phyloP scores from a whole-genome alignment of 768 basidiomycete species.

The Macrocybe gigantea region DNA sequence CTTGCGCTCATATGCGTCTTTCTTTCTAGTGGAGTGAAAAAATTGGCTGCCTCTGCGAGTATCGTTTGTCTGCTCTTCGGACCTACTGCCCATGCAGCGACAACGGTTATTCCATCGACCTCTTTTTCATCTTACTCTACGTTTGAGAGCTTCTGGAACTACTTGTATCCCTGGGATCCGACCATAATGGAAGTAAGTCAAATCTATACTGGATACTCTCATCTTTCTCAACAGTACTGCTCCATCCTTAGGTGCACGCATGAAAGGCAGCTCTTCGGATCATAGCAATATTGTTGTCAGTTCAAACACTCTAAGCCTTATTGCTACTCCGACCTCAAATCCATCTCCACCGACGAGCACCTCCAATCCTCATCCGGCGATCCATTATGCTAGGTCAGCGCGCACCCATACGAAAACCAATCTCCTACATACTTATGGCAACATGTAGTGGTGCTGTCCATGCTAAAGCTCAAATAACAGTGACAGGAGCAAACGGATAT shows the following conservation, averaged over 20 bases:
- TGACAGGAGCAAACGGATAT: constrained; percentile 27
- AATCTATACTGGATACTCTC: not conserved
- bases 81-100: constrained; percentile 18
- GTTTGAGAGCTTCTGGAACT: constrained; percentile 34
- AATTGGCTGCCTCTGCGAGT: constrained; percentile 4
- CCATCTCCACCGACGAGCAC: constrained; percentile 32
- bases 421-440: not conserved
- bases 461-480: constrained; percentile 35
- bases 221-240: not conserved
- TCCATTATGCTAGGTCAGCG: constrained; percentile 33
- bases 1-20: not conserved
- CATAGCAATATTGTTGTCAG: constrained; percentile 32
- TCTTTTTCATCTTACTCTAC: constrained; percentile 33
- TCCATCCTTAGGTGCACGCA: constrained; percentile 28
- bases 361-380: constrained; percentile 34
- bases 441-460: constrained; percentile 29
- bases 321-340: constrained; percentile 34
- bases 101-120: constrained; percentile 32
- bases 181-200: constrained; percentile 37
- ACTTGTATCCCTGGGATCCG: constrained; percentile 41
- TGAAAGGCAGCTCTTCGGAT: constrained; percentile 34
- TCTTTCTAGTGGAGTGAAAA: constrained; percentile 1
- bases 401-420: not conserved
- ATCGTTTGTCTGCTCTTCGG: constrained; percentile 7
- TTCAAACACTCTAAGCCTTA: constrained; percentile 32